Percentiles rank a stretch among this genome's conserved stretches.
phyloP scores from a whole-genome alignment of 2,329 filamentous ascomycete species.

The Fusarium gaditjirri region DNA sequence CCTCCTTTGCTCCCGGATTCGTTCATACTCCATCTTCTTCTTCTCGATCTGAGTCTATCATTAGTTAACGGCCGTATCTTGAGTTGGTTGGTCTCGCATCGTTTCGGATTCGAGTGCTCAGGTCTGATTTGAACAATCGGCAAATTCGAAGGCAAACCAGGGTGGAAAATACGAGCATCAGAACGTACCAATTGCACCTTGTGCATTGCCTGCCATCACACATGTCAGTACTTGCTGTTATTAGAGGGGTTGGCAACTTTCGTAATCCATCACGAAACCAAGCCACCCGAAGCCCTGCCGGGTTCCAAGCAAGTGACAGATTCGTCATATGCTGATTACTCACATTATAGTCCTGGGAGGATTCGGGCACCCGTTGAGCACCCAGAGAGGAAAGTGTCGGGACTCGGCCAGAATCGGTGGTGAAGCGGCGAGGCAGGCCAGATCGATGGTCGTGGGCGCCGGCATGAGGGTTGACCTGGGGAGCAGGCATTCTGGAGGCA shows the following conservation, averaged over 20 bases:
- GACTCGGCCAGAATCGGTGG: conserved; percentile 87
- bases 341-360: conserved; percentile 60
- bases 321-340: conserved; percentile 38
- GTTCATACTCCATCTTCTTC: conserved; percentile 92
- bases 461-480: conserved; percentile 52
- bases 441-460: conserved; percentile 75
- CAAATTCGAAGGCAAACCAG: neutral
- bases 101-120: conserved; percentile 1
- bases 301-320: neutral
- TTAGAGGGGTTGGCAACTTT: neutral
- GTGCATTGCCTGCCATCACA: conserved; percentile 66
- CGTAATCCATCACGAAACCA: conserved; percentile 15
- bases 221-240: conserved; percentile 37
- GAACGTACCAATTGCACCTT: conserved; percentile 80
- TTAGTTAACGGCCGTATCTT: conserved; percentile 48
- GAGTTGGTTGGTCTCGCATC: neutral
- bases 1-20: conserved; percentile 86
- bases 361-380: conserved; percentile 58
- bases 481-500: conserved; percentile 69
- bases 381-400: conserved; percentile 71
- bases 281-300: conserved; percentile 2
- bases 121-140: neutral
- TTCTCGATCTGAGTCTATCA: conserved; percentile 78
- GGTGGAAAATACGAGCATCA: conserved; percentile 2
- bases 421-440: conserved; percentile 89